phyloP scores from a whole-genome alignment of 176 grass and related monocot genomes.

The Zoysia japonica region DNA sequence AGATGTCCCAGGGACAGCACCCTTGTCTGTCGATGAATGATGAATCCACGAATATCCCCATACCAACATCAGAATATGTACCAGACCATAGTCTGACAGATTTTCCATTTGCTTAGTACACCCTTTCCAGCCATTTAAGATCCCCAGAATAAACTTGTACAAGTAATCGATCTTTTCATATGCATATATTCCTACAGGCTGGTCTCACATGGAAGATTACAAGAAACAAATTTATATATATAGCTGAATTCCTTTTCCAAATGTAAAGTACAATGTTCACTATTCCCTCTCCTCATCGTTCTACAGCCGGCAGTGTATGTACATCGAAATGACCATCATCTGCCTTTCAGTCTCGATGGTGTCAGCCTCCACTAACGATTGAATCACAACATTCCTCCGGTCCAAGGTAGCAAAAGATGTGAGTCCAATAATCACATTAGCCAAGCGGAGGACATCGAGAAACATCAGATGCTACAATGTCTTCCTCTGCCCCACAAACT shows the following conservation, averaged over 20 bases:
- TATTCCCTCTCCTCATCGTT: slow-evolving; percentile 30
- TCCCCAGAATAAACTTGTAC: no score
- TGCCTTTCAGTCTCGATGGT: slow-evolving; percentile 24
- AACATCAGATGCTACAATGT: slow-evolving; percentile 40
- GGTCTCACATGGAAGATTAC: slow-evolving; percentile 27
- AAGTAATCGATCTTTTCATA: no score
- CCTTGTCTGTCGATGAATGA: no score
- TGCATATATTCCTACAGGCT: no score
- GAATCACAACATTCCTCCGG: slow-evolving; percentile 6
- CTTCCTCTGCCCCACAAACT: slow-evolving; percentile 60
- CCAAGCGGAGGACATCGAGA: not conserved
- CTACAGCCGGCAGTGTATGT: slow-evolving; percentile 28
- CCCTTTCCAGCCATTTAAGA: no score
- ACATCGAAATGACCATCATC: slow-evolving; percentile 43
- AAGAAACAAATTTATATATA: slow-evolving; percentile 43
- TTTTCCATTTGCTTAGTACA: no score
- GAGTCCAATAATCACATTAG: not conserved
- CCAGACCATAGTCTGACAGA: no score
- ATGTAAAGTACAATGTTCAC: slow-evolving; percentile 29
- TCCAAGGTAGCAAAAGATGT: not conserved
- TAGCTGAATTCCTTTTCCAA: slow-evolving; percentile 35
- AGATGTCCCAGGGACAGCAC: no score
- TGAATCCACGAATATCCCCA: no score
- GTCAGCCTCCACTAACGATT: not conserved
- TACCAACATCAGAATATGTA: no score